Conservation (phyloP, 2,329 filamentous ascomycete genomes). For the Penicillium brasilianum region DNA sequence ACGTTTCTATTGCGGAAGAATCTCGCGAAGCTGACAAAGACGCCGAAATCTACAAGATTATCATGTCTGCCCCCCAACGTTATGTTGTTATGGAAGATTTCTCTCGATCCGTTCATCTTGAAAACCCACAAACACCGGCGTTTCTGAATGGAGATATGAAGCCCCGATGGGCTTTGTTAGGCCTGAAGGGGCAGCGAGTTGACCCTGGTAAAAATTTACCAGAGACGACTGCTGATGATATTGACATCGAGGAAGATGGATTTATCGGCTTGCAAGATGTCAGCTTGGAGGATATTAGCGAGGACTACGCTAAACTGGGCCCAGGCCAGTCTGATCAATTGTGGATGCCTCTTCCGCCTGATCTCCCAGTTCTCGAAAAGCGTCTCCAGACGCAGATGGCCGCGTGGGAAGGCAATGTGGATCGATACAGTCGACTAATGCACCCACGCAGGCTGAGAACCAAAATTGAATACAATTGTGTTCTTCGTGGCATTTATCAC, state of each 20-base stretch:
- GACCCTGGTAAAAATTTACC: neutral
- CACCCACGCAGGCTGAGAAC: constrained; percentile 9
- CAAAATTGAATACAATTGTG: constrained; percentile 16
- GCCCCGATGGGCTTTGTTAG: neutral
- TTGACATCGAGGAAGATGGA: neutral
- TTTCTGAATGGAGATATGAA: neutral
- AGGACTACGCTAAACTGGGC: neutral
- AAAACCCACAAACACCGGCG: neutral
- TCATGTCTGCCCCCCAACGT: neutral
- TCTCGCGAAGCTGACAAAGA: constrained; percentile 10
- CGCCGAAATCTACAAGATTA: neutral
- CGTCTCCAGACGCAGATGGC: constrained; percentile 20
- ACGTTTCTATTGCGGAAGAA: constrained; percentile 30
- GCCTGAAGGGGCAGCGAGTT: neutral
- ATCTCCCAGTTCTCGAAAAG: constrained; percentile 21
- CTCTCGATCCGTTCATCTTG: neutral
- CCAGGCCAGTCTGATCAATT: neutral
- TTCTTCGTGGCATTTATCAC: constrained; percentile 31
- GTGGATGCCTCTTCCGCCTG: constrained; percentile 19
- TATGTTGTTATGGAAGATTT: neutral
- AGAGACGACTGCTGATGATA: neutral
- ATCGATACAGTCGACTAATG: constrained; percentile 23
- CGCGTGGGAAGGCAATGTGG: constrained; percentile 21
- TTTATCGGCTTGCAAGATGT: neutral
- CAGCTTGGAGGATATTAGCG: too few species aligned